Base-by-base conservation (phyloP, 1,139 yeast species). In the Pichia sp. region DNA sequence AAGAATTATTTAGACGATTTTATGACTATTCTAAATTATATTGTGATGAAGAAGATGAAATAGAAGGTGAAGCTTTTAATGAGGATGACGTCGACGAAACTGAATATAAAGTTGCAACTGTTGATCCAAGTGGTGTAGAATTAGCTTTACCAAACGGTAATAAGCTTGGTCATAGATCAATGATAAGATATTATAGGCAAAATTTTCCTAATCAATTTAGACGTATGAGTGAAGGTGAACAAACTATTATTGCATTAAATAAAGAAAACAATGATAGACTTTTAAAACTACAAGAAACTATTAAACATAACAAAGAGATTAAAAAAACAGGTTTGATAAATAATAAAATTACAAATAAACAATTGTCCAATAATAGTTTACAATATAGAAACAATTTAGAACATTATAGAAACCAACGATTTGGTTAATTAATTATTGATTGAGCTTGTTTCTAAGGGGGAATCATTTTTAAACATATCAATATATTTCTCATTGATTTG, bases 341-440 rank as follows among this genome's bases (percentile, higher is more conserved):
- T 64, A 62, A 60, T 36, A 72, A 67, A 51, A 69, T 69, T 43
- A 67, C 70, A 57, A 74, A 73, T 58, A 71, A 73, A 49, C 71
- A 70, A 33, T 46, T 56, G 57, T 65, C 70, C n/a, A 42, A 47
- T 22, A 56, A 73, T 64, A 43, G 40, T n/a, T 33, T 70, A 66
- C 48, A 74, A 70, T 64, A 75, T 73, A 58, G 66, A 71, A 82
- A 83, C 57, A 76, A 75, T 63, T 82, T 81, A 63, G 74, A 74
- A 28, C 80, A 82, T 61, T 82, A 63, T 64, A 77, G 87, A 65
- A 86, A 82, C 57, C 82, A 74, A 58, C 70, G 46, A 38, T 48
- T 50, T 30, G 53, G 53, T 37, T 50, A 37, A 31, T 31, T n/a
- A n/a, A 10, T 41, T 39, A 23, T 30, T 28, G 3, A 37, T 16